Evolutionary conservation across 495 filamentous ascomycete species (phyloP), one percentile per base, ranked within the genome.

Genomic region (Aspergillus mulundensis): DNA sequence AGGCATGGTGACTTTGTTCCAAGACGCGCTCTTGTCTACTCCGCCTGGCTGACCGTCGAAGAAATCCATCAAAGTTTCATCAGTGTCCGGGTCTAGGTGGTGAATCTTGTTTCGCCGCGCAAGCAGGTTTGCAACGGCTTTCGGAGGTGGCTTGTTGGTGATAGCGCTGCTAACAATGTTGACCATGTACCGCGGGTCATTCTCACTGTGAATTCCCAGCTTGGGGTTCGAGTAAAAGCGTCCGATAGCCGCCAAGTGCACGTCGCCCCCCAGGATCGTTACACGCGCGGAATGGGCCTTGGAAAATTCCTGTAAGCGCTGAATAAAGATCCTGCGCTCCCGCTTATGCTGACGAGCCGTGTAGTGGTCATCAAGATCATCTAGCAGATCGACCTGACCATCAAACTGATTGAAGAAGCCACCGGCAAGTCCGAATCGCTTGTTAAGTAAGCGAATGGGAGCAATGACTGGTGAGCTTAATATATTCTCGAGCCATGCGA

Each of bases 321-420:
- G 78, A 30, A 96, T 68, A 23, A 97, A 77, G 28, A 77, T 72
- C 57, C 84, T 86, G 42, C 93, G 86, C 75, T 97, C 93, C 40
- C 82, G 80, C 69, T 96, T 97, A 77, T 97, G 93, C 53, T 90
- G 90, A 28, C 84, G 83, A 12, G 93, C 91, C 24, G 90, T 95
- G 73, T 96, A 96, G 66, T 97, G 93, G 66, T 96, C 93, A 65
- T 96, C 92, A 16, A 97, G 77, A 62, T 97, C 93, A 65, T 97
- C 93, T 7, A 96, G 76, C 23, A 96, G 77, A 77, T 97, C 93
- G 12, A 95, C 84, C 59, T 84, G 82, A 23, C 93, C 93, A 68
- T 96, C 93, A 54, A 96, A 97, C 47, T 87, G 82, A 70, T 97
- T 96, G 81, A 97, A 96, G 18, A 96, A 75, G 58, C 83, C 83